phyloP scores from a whole-genome alignment of 352 stramenopile genomes.

The Globisporangium spinosum region DNA sequence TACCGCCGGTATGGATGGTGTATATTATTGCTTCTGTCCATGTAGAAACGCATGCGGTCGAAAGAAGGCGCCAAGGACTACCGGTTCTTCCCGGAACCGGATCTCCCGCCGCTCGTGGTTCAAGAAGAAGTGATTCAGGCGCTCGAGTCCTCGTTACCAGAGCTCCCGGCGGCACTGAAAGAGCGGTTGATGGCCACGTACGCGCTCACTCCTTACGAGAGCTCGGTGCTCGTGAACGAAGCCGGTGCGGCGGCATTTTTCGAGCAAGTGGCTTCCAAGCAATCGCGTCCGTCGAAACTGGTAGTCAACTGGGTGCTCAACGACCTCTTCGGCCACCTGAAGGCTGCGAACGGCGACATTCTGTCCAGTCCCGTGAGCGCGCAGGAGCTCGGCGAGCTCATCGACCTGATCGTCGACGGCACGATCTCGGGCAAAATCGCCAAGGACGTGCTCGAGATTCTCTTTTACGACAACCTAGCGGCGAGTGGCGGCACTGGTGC shows the following conservation, averaged over 20 bases:
- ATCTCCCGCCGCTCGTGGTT: neutral
- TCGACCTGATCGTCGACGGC: neutral
- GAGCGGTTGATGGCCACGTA: neutral
- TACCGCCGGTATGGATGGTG: no score
- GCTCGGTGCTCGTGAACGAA: neutral
- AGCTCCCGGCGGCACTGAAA: neutral
- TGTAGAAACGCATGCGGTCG: neutral
- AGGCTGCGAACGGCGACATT: neutral
- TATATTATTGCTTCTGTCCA: no score
- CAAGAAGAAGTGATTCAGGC: neutral
- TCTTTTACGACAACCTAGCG: neutral
- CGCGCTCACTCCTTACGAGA: neutral
- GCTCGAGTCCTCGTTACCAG: neutral
- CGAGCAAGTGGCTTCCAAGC: neutral
- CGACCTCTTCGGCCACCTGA: neutral
- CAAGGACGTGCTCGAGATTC: neutral
- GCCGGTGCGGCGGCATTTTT: neutral
- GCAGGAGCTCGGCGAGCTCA: neutral
- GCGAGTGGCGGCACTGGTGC: no score
- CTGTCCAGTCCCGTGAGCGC: neutral
- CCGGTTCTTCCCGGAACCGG: neutral
- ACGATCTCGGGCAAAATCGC: neutral
- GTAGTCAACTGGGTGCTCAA: neutral
- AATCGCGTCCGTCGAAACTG: neutral
- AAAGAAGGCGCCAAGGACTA: neutral